Percentiles rank a stretch among this genome's conserved stretches.
Conservation (phyloP, 257 asterid species). For the Linderniella brevidens region DNA sequence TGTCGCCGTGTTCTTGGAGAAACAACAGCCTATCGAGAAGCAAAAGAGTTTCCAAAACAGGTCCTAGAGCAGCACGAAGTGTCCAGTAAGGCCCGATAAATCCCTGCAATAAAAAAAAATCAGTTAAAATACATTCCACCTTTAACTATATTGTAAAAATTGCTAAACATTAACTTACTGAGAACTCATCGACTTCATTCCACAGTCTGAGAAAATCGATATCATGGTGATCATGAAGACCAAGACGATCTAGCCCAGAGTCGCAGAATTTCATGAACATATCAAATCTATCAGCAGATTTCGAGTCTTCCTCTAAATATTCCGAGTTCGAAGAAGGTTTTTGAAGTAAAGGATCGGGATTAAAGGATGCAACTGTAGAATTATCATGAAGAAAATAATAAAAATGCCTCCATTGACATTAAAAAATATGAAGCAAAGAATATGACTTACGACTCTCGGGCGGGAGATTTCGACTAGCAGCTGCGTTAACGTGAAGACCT, state of each 20-base stretch:
- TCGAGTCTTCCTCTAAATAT: slow-evolving; percentile 11
- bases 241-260: slow-evolving; percentile 56
- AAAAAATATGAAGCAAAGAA: slow-evolving; percentile 2
- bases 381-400: slow-evolving; percentile 1
- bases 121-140: slow-evolving; percentile 1
- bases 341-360: slow-evolving; percentile 11
- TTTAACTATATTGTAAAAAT: slow-evolving; percentile 6
- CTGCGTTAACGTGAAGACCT: slow-evolving; percentile 22
- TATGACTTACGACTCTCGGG: slow-evolving; percentile 6
- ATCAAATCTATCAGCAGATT: slow-evolving; percentile 25
- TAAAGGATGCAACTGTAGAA: slow-evolving; percentile 27
- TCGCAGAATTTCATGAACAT: slow-evolving; percentile 46
- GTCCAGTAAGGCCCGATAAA: slow-evolving; percentile 92
- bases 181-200: slow-evolving; percentile 44
- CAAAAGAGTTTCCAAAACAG: slow-evolving; percentile 64
- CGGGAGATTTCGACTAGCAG: slow-evolving; percentile 11
- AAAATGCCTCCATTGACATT: neutral
- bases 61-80: slow-evolving; percentile 79
- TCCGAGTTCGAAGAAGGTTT: slow-evolving; percentile 11
- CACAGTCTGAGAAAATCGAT: slow-evolving; percentile 37
- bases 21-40: slow-evolving; percentile 72
- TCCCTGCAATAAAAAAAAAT: slow-evolving; percentile 29
- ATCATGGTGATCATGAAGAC: slow-evolving; percentile 30
- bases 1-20: slow-evolving; percentile 63
- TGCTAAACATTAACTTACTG: slow-evolving; percentile 31